These are phyloP conservation scores for Backusella australiensis DNA, from an alignment of 192 early-diverging fungal genomes.

Conservation along the genomic window DNA sequence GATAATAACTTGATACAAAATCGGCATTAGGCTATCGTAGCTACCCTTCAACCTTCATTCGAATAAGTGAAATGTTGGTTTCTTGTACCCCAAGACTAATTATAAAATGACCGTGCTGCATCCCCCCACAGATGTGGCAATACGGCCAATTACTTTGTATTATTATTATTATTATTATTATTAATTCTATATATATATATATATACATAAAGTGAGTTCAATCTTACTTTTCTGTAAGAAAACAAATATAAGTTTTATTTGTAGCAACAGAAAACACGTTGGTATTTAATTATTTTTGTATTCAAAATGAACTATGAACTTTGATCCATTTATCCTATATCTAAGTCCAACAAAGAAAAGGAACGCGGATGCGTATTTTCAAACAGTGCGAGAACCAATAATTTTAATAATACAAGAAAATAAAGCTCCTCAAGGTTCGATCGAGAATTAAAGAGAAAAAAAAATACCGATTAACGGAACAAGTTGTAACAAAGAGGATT, in stretches of 20 bases:
- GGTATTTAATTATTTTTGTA: too few relatives aligned
- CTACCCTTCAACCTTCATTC: too few relatives aligned
- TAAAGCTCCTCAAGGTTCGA: neutral
- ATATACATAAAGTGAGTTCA: neutral
- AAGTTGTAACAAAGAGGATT: too few relatives aligned
- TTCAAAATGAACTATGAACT: too few relatives aligned
- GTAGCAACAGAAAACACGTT: neutral
- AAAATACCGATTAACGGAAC: too few relatives aligned
- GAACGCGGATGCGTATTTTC: neutral
- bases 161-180: neutral
- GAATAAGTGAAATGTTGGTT: too few relatives aligned
- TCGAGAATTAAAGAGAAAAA: neutral
- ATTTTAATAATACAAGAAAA: neutral
- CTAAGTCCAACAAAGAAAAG: neutral
- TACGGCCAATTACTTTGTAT: too few relatives aligned
- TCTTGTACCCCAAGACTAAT: too few relatives aligned
- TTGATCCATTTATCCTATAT: neutral
- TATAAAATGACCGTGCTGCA: too few relatives aligned
- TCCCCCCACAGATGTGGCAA: too few relatives aligned
- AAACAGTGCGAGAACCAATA: neutral
- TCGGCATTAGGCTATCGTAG: too few relatives aligned
- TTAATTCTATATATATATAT: neutral
- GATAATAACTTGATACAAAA: too few relatives aligned
- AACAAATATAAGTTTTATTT: neutral
- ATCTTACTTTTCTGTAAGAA: neutral